Conservation (phyloP, 139 green algal genomes). For the Yamagishiella unicocca region DNA sequence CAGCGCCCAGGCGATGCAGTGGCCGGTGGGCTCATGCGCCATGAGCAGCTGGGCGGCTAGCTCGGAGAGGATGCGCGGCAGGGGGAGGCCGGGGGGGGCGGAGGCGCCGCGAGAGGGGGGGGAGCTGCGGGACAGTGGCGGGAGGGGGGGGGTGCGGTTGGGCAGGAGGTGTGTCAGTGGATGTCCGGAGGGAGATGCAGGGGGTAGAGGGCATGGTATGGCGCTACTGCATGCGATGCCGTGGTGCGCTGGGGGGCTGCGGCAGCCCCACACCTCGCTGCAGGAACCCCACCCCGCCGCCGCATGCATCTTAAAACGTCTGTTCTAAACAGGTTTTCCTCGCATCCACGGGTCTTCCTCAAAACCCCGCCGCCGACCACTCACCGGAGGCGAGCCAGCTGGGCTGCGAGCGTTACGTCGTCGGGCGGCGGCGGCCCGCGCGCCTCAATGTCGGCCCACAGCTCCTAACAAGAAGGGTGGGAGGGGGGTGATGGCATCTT, state of each 20-base stretch:
- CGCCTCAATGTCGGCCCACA: constrained; percentile 24
- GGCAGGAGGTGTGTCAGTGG: not conserved
- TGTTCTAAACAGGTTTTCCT: too few species aligned
- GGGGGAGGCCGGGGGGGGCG: not conserved
- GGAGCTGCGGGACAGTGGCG: not conserved
- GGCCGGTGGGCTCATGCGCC: not conserved
- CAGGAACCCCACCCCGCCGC: too few species aligned
- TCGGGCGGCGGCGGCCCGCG: constrained; percentile 40
- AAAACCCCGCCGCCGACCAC: too few species aligned
- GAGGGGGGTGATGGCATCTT: not conserved
- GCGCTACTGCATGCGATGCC: too few species aligned
- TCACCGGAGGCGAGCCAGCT: constrained; percentile 48
- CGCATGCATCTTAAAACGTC: too few species aligned
- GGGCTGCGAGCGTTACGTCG: constrained; percentile 34
- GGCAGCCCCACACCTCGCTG: too few species aligned
- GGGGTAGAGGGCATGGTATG: too few species aligned
- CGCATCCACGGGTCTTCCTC: too few species aligned
- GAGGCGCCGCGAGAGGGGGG: not conserved
- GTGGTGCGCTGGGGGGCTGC: too few species aligned
- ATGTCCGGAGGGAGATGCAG: not conserved
- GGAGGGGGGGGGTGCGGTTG: not conserved
- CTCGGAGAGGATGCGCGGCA: not conserved
- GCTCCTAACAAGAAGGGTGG: constrained; percentile 6
- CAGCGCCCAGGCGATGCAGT: constrained; percentile 36
- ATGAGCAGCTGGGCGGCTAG: constrained; percentile 25